Evolutionary conservation across 2,329 filamentous ascomycete species (phyloP).

Genomic region (Nothopassalora personata): DNA sequence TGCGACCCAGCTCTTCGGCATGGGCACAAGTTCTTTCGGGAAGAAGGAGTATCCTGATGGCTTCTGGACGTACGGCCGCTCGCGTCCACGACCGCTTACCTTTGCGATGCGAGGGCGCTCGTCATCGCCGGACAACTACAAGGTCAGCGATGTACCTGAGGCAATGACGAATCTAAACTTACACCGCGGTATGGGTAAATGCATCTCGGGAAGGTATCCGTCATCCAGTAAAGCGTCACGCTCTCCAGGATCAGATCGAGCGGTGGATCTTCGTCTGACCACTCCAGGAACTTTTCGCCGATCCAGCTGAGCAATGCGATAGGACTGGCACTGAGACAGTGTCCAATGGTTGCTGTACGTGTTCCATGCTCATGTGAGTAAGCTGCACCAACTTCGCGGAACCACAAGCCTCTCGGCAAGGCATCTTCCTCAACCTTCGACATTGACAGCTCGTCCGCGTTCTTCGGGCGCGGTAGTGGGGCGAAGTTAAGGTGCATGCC

Average conservation of each 20-base stretch:
- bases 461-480: constrained; percentile 22
- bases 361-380: constrained; percentile 53
- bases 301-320: constrained; percentile 55
- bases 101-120: constrained; percentile 17
- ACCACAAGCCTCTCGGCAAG: constrained; percentile 37
- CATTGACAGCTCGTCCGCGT: constrained; percentile 20
- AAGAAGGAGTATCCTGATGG: constrained; percentile 43
- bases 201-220: constrained; percentile 43
- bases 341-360: constrained; percentile 52
- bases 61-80: constrained; percentile 33
- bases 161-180: not conserved
- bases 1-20: constrained; percentile 35
- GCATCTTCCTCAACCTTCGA: constrained; percentile 36
- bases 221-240: constrained; percentile 53
- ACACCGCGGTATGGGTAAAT: constrained; percentile 46
- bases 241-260: constrained; percentile 42
- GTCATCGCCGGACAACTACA: constrained; percentile 14
- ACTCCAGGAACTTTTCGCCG: constrained; percentile 52
- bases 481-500: constrained; percentile 27
- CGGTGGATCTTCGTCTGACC: constrained; percentile 43
- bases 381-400: constrained; percentile 39
- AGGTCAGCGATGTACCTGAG: not conserved
- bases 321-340: constrained; percentile 50
- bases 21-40: constrained; percentile 38
- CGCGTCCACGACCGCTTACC: constrained; percentile 6